A percentile compares a stretch with the other conserved stretches of the same genome.
Evolutionary conservation across 257 asterid species (phyloP).

Genomic region (Vinca minor): DNA sequence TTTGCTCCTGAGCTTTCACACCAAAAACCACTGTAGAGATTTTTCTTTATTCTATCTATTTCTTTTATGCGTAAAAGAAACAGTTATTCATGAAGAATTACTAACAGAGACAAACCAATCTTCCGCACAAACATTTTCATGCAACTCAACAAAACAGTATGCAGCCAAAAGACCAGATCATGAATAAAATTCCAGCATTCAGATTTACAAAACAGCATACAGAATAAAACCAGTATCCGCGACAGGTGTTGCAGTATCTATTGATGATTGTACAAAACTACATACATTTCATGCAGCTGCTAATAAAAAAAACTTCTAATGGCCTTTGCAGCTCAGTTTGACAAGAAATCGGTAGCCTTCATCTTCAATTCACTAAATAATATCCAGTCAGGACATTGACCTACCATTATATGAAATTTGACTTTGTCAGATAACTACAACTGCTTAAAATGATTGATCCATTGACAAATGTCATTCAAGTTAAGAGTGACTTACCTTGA

Average conservation of each 20-base stretch:
- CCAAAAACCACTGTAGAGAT: too few relatives aligned
- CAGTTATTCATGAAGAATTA: not conserved
- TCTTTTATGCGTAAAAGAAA: not conserved
- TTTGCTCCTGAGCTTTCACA: not conserved
- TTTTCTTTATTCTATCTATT: not conserved
- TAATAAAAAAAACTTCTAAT: not conserved
- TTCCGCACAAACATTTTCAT: not conserved
- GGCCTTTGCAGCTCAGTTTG: not conserved
- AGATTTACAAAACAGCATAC: not conserved
- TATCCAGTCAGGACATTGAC: not conserved
- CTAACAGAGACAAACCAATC: not conserved
- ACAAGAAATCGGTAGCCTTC: not conserved
- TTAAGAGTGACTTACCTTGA: not conserved
- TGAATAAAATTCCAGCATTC: not conserved
- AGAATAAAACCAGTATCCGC: not conserved
- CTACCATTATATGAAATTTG: not conserved
- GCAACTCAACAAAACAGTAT: not conserved
- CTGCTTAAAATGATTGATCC: not conserved
- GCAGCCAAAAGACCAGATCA: not conserved
- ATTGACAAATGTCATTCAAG: not conserved
- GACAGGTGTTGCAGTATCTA: not conserved
- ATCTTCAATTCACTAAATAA: not conserved
- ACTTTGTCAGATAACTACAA: not conserved
- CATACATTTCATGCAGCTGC: constrained; percentile 1
- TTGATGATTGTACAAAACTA: not conserved